A percentile compares a stretch with the other conserved stretches of the same genome.
phyloP scores from a whole-genome alignment of 345 rosid species.

The Melaleuca alternifolia region DNA sequence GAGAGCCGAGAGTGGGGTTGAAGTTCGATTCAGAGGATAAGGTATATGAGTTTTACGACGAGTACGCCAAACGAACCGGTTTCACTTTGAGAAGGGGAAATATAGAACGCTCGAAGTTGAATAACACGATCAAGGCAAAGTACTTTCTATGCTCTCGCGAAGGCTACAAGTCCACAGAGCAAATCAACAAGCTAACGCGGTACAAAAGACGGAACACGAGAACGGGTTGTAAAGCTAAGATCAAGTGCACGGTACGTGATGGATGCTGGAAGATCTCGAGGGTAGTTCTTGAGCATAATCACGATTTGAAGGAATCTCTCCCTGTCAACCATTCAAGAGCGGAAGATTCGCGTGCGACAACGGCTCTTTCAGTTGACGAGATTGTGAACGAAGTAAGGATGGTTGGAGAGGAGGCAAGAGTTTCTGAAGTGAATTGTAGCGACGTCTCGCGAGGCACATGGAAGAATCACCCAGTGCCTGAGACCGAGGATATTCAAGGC shows the following conservation, averaged over 20 bases:
- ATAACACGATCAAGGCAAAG: background rate
- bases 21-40: background rate
- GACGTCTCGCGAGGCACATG: no score
- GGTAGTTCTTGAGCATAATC: background rate
- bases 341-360: background rate
- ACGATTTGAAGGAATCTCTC: background rate
- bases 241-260: background rate
- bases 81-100: background rate
- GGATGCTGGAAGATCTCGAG: background rate
- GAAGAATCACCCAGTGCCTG: no score
- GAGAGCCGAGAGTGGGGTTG: background rate
- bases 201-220: background rate
- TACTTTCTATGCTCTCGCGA: background rate
- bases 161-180: background rate
- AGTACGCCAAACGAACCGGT: background rate
- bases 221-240: background rate
- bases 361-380: background rate
- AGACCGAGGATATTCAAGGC: background rate
- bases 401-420: background rate
- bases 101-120: background rate
- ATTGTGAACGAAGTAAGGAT: background rate
- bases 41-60: background rate
- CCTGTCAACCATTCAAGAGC: rapidly evolving
- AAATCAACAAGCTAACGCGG: background rate
- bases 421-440: no score